A percentile compares a stretch with the other conserved stretches of the same genome.
phyloP scores from a whole-genome alignment of 2,329 filamentous ascomycete genomes.

The Colletotrichum limetticola region DNA sequence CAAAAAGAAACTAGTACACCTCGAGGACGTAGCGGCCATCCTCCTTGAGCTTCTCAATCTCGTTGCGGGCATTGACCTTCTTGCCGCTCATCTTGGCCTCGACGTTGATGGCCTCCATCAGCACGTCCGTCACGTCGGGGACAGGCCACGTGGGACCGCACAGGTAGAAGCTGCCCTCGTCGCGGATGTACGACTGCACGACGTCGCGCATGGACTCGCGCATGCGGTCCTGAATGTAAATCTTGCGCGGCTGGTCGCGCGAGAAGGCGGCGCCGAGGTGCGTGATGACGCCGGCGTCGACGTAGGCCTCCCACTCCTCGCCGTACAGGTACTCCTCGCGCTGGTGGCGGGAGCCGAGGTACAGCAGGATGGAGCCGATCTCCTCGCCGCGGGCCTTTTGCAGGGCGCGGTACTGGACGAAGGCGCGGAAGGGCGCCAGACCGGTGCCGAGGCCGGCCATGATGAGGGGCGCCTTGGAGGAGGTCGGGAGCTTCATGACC shows the following conservation, averaged over 20 bases:
- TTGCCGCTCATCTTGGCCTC: constrained; percentile 77
- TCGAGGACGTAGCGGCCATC: constrained; percentile 93
- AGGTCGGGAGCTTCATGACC: constrained; percentile 96
- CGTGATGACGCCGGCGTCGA: constrained; percentile 94
- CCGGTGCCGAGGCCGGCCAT: constrained; percentile 99
- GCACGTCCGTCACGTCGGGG: constrained; percentile 91
- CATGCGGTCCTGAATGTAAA: constrained; percentile 99
- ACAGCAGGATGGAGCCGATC: constrained; percentile 91
- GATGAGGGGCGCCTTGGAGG: constrained; percentile 91
- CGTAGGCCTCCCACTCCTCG: constrained; percentile 99
- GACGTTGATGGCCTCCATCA: constrained; percentile 88
- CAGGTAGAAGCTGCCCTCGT: constrained; percentile 95
- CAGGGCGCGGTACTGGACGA: constrained; percentile 97
- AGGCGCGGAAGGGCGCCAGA: constrained; percentile 98
- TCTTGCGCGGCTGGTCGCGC: constrained; percentile 96
- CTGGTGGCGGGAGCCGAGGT: constrained; percentile 97
- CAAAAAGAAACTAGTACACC: constrained; percentile 76
- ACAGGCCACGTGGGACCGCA: constrained; percentile 99
- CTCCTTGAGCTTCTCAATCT: constrained; percentile 98
- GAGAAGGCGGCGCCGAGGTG: constrained; percentile 94
- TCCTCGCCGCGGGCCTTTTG: constrained; percentile 97
- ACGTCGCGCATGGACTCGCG: constrained; percentile 86
- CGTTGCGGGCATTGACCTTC: constrained; percentile 87
- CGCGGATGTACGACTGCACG: constrained; percentile 83
- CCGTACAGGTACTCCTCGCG: constrained; percentile 99